phyloP scores from a whole-genome alignment of 768 basidiomycete species.

The Macrocybe gigantea region DNA sequence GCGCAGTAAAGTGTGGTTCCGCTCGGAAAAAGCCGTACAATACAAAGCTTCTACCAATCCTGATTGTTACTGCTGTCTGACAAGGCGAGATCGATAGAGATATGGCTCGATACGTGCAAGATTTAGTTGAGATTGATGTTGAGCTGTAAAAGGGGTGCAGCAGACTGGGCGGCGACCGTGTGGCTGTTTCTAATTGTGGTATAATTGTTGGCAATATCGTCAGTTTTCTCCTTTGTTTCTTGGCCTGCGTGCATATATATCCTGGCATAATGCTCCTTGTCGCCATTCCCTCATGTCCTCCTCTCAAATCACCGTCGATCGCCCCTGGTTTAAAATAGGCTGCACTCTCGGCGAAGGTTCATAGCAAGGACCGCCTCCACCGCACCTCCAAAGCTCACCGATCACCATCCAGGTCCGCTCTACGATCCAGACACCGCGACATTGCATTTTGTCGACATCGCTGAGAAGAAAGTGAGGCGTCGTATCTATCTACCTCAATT shows the following conservation, averaged over 20 bases:
- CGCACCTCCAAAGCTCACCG: constrained; percentile 14
- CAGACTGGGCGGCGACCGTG: constrained; percentile 3
- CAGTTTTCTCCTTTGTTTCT: constrained; percentile 14
- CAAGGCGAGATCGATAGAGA: constrained; percentile 18
- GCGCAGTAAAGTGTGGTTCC: constrained; percentile 38
- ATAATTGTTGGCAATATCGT: constrained; percentile 15
- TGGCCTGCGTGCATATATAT: constrained; percentile 17
- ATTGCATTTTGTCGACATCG: constrained; percentile 68
- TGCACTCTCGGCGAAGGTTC: constrained; percentile 63
- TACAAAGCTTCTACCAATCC: constrained; percentile 31
- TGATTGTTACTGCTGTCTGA: constrained; percentile 19
- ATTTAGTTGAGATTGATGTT: constrained; percentile 9
- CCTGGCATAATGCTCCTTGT: not conserved
- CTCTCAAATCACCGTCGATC: constrained; percentile 30
- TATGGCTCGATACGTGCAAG: constrained; percentile 9
- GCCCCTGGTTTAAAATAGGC: constrained; percentile 45
- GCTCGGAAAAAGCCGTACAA: constrained; percentile 30
- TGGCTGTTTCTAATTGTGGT: constrained; percentile 18
- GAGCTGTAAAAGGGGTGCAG: constrained; percentile 6
- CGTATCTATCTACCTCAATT: not conserved
- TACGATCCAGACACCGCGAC: constrained; percentile 49
- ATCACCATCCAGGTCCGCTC: constrained; percentile 42
- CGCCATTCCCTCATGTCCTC: constrained; percentile 7
- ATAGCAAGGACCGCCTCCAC: constrained; percentile 4
- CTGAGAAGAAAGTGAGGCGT: constrained; percentile 39